These are phyloP conservation scores for Phoenix dactylifera DNA, from an alignment of 176 grass and related monocot genomes.

Conservation along the genomic window DNA sequence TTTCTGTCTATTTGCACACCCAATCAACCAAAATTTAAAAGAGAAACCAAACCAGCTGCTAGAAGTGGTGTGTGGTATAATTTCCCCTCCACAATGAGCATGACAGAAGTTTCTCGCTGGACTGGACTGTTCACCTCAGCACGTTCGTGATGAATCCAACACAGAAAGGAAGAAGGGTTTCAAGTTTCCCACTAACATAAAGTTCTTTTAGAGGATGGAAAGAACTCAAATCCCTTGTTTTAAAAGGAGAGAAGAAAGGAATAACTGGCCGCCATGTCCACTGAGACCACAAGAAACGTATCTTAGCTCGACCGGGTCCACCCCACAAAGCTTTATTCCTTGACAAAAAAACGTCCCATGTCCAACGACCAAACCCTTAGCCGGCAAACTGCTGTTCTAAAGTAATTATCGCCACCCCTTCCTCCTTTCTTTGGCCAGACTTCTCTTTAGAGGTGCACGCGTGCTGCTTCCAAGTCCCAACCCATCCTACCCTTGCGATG, in stretches of 20 bases:
- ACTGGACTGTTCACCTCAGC: too few species aligned
- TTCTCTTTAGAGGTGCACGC: constrained; percentile 5
- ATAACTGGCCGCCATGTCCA: constrained; percentile 45
- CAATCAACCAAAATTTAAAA: too few species aligned
- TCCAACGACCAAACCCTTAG: constrained; percentile 1
- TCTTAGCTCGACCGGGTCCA: constrained; percentile 1
- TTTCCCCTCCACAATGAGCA: too few species aligned
- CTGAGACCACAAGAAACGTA: constrained; percentile 44
- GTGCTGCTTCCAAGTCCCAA: constrained; percentile 14
- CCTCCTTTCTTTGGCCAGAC: constrained; percentile 26
- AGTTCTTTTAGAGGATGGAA: background rate
- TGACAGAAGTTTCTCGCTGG: too few species aligned
- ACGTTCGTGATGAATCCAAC: too few species aligned
- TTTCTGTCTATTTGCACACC: too few species aligned
- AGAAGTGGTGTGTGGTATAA: too few species aligned
- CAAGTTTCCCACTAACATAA: background rate
- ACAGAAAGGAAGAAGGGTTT: background rate
- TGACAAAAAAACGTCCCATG: background rate
- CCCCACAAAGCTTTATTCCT: background rate
- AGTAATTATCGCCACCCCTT: constrained; percentile 12
- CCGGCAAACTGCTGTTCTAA: constrained; percentile 5
- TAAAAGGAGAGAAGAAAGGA: constrained; percentile 50
- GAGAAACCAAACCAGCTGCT: too few species aligned
- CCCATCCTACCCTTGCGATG: background rate
- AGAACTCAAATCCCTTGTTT: background rate